phyloP scores from a whole-genome alignment of 2,329 filamentous ascomycete species.

The Penicillium occitanis region DNA sequence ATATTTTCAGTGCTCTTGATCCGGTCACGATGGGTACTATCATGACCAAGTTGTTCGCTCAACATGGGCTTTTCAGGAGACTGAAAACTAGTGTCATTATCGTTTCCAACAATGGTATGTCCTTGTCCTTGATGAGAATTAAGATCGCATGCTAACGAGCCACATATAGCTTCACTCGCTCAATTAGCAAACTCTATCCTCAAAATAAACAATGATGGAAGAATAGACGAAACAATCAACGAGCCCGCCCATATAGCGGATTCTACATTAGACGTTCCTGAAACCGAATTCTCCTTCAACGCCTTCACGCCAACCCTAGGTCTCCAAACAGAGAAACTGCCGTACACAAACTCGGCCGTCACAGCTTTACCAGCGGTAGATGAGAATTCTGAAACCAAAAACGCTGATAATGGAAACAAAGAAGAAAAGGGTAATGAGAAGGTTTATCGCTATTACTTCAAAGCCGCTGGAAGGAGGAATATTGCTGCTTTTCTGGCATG shows the following conservation, averaged over 20 bases:
- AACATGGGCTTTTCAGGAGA: not conserved
- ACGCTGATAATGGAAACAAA: not conserved
- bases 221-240: not conserved
- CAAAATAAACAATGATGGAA: not conserved
- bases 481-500: not conserved
- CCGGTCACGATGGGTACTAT: conserved; percentile 8
- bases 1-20: conserved; percentile 19
- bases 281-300: not conserved
- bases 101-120: conserved; percentile 1
- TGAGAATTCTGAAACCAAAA: not conserved
- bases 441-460: not conserved
- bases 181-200: not conserved
- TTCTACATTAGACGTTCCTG: not conserved
- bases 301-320: not conserved
- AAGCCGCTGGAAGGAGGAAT: not conserved
- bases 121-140: not conserved
- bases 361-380: not conserved
- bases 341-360: not conserved
- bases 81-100: not conserved
- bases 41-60: conserved; percentile 2
- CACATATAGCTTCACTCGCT: not conserved
- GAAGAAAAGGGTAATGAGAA: not conserved
- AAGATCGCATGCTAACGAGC: not conserved
- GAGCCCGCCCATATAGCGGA: not conserved
- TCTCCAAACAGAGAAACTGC: not conserved